phyloP scores from a whole-genome alignment of 345 rosid genomes.

The Firmiana major region DNA sequence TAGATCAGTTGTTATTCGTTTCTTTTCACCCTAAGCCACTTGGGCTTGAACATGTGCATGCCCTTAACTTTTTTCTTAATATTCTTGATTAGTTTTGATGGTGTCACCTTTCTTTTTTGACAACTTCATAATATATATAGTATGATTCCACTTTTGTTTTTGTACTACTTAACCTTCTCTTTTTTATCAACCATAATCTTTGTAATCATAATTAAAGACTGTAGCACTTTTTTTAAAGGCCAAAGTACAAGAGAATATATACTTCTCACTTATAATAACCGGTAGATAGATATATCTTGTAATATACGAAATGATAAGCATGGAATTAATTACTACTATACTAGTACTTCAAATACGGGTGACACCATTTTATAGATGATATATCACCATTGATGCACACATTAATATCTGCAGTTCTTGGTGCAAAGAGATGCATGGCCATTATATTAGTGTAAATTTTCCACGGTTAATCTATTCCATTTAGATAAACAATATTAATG shows the following conservation, averaged over 20 bases:
- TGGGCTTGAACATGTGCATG: background rate
- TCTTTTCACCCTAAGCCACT: constrained; percentile 6
- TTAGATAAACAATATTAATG: background rate
- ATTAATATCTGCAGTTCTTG: background rate
- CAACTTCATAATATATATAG: background rate
- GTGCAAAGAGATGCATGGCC: background rate
- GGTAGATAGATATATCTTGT: too few species aligned
- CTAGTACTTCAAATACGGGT: background rate
- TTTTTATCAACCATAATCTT: background rate
- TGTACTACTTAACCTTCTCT: background rate
- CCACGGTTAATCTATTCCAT: background rate
- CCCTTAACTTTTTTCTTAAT: constrained; percentile 3
- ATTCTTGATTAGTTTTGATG: constrained; percentile 4
- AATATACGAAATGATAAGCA: constrained; percentile 4
- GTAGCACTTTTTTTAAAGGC: background rate
- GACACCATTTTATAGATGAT: background rate
- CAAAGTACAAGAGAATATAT: background rate
- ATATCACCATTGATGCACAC: background rate
- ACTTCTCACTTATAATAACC: background rate
- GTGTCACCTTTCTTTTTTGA: constrained; percentile 2
- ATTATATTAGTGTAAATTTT: background rate
- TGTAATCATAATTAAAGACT: background rate
- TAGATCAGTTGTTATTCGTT: background rate
- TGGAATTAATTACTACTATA: background rate
- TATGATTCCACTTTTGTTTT: background rate